These are phyloP conservation scores for Monosporascus cannonballus DNA, from an alignment of 2,329 filamentous ascomycete species.

Conservation along the genomic window DNA sequence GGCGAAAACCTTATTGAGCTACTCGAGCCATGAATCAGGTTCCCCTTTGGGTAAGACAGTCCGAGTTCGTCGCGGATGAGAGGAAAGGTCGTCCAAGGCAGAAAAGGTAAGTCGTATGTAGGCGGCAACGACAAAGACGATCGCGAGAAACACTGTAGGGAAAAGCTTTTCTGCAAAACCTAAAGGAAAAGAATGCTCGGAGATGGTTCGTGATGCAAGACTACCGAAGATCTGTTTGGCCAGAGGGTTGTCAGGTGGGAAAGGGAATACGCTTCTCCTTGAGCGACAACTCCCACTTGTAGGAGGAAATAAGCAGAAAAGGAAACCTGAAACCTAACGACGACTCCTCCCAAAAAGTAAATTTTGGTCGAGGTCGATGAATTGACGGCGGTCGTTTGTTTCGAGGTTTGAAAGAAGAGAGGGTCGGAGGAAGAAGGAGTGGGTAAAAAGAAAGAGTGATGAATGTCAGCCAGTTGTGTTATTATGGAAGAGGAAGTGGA, in stretches of 20 bases:
- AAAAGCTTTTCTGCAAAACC: background rate
- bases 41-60: conserved; percentile 1
- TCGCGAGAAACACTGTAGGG: background rate
- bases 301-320: conserved; percentile 1
- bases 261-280: too few species aligned
- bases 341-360: conserved; percentile 17
- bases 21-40: conserved; percentile 30
- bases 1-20: conserved; percentile 28
- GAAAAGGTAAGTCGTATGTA: background rate
- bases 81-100: background rate
- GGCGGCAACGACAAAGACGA: background rate
- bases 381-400: conserved; percentile 10
- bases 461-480: background rate
- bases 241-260: too few species aligned
- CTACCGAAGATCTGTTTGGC: too few species aligned
- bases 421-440: background rate
- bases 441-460: background rate
- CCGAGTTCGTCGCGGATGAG: background rate
- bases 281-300: background rate
- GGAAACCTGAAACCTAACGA: conserved; percentile 20
- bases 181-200: background rate
- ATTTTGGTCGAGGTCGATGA: conserved; percentile 16
- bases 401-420: conserved; percentile 6
- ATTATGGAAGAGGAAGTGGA: background rate
- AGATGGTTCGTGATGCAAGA: background rate